Base-by-base conservation (phyloP, 129 eudicot genomes). In the Smallanthus sonchifolius region DNA sequence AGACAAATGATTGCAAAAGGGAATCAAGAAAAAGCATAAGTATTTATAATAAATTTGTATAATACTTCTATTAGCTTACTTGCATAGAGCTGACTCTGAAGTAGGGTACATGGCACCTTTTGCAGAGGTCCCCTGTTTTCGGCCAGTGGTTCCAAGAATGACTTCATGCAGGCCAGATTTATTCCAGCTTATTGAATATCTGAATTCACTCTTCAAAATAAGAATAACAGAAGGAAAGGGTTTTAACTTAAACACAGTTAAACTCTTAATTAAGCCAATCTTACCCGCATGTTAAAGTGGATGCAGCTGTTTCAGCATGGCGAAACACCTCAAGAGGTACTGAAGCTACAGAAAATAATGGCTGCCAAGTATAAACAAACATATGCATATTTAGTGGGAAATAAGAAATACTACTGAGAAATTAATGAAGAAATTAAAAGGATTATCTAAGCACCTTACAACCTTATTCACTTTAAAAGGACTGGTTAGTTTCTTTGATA, bases 381-480 rank as follows among this genome's bases (percentile, higher is more conserved):
- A 63, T 24, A 24, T 30, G 6, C 38, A 77, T 59, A 59, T 75
- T 79, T 71, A 79, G 63, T 54, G 40, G 13, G 24, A 79, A 67
- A 5, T 14, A 34, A 61, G 60, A 61, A 62, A 59, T 30, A 16
- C 16, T 34, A 64, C 17, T 64, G 61, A 39, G 9, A 63, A 49
- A 62, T 42, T 63, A 49, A 38, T 28, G 67, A 63, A 64, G 45
- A 40, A 65, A 72, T 9, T 15, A 65, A 69, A 72, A 49, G 66
- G 70, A 60, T 47, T 66, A 49, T 76, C 62, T 36, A 72, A 79
- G 87, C 85, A 79, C 83, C 84, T 82, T 80, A 75, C 80, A 62
- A 94, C 99, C 97, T 88, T 86, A 79, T 94, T 94, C 65, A 87
- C 93, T 79, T 84, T 83, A 77, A 85, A 94, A 16, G 97, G 99